phyloP scores from a whole-genome alignment of 352 stramenopile genomes.

The Phytophthora europaea region DNA sequence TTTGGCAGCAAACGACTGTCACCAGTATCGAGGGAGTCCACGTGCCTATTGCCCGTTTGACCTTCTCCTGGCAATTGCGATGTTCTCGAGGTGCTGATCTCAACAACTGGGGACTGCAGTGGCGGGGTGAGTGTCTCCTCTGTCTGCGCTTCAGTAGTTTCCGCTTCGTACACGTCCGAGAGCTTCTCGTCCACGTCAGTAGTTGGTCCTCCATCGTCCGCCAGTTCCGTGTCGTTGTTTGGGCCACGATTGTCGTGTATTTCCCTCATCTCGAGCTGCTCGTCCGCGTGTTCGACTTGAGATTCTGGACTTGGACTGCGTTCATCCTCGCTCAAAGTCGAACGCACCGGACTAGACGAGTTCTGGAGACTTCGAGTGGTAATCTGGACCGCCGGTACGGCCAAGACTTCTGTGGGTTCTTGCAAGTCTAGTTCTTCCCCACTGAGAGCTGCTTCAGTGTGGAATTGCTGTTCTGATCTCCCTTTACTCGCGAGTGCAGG shows the following conservation, averaged over 20 bases:
- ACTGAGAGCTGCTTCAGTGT: not conserved
- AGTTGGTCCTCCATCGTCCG: not conserved
- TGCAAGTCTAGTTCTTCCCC: not conserved
- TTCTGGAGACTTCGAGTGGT: slow-evolving; percentile 8
- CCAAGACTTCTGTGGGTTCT: not conserved
- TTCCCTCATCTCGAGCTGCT: not conserved
- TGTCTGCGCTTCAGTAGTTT: not conserved
- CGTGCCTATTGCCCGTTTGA: not conserved
- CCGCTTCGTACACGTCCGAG: not conserved
- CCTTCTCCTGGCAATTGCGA: not conserved
- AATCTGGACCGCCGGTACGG: slow-evolving; percentile 7
- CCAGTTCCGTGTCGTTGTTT: not conserved
- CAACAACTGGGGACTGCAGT: slow-evolving; percentile 23
- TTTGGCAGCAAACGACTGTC: not conserved
- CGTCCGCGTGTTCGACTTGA: not conserved
- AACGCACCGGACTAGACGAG: not conserved
- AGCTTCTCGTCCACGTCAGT: not conserved
- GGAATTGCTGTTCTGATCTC: not conserved
- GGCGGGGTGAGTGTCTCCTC: not conserved
- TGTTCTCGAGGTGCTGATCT: slow-evolving; percentile 15
- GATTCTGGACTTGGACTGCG: not conserved
- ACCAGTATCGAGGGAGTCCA: not conserved
- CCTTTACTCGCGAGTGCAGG: not conserved
- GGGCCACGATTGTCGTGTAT: not conserved
- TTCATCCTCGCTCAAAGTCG: not conserved